Percentiles rank a stretch among this genome's conserved stretches.
Evolutionary conservation across 73 alveolate genomes (phyloP).

Genomic region (Paramecium bursaria): DNA sequence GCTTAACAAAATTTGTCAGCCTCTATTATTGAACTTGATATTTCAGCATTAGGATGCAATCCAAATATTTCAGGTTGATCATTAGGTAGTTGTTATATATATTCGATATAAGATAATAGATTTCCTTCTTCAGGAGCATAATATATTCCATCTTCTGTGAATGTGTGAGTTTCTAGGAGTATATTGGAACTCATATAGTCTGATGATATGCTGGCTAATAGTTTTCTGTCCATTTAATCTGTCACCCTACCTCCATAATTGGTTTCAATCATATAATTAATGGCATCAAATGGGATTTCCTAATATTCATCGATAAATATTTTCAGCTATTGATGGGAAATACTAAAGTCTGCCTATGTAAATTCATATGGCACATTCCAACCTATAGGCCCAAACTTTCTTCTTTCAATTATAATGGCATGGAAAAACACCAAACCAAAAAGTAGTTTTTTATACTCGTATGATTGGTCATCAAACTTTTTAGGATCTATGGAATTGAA

Average conservation of each 20-base stretch:
- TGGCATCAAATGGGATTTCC: constrained; percentile 97
- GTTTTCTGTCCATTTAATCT: constrained; percentile 98
- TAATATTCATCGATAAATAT: constrained; percentile 97
- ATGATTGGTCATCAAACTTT: constrained; percentile 88
- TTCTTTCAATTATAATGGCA: constrained; percentile 98
- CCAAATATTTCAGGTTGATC: constrained; percentile 99
- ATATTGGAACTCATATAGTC: constrained; percentile 95
- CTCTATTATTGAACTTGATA: constrained; percentile 96
- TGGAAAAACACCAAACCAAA: constrained; percentile 97
- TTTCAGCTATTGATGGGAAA: constrained; percentile 91
- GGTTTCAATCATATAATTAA: constrained; percentile 99
- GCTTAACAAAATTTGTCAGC: constrained; percentile 84
- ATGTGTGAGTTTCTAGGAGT: constrained; percentile 90
- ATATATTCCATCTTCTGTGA: constrained; percentile 88
- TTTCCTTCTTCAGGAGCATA: constrained; percentile 92
- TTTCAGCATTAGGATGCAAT: constrained; percentile 99
- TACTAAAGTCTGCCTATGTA: constrained; percentile 92
- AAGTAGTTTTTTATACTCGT: constrained; percentile 85
- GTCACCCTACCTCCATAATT: constrained; percentile 99
- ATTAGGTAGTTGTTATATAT: constrained; percentile 93
- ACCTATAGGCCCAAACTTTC: constrained; percentile 99
- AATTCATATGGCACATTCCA: constrained; percentile 99
- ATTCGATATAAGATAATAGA: constrained; percentile 88
- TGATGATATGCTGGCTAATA: constrained; percentile 80
- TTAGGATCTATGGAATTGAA: constrained; percentile 85